Evolutionary conservation across 768 basidiomycete species (phyloP), one percentile per base, ranked within the genome.

Genomic region (Cubamyces lactineus): DNA sequence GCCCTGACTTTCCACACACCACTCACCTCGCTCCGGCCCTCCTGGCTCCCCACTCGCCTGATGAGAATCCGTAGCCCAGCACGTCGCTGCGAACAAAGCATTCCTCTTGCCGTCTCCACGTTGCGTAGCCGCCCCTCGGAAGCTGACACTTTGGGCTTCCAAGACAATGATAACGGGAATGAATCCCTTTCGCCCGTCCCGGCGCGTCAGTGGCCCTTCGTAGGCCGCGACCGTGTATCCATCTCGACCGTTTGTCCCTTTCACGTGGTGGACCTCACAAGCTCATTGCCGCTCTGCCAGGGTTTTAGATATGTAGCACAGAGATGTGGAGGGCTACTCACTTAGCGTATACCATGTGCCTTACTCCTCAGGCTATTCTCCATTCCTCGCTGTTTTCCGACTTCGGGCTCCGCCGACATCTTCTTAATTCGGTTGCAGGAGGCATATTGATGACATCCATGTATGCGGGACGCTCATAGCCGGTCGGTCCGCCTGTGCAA

Each of bases 1-100:
- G 57, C 53, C 62, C 57, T 54, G 53, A 42, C 57, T 64, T 59
- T 45, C 62, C 62, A 55, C 62, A 48, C 59, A 61, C 62, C 47
- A 54, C 56, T 53, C 56, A 49, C 56, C 62, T 50, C 56, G 17
- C 60, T 24, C 52, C 39, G 58, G 40, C 52, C 59, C 11, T 54
- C 52, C 53, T 46, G 45, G 23, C 21, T 28, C 21, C 51, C n/a
- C 41, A 24, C 28, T 48, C 54, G 53, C 47, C 61, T 62, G 61
- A 62, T 56, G 54, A 48, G 40, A 24, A n/a, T 41, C 43, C n/a
- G 26, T 48, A 41, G 23, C 53, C 45, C 40, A 50, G 47, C 54
- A 21, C 15, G 45, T 50, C 39, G 41, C 61, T 23, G 38, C 45
- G 47, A 19, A 51, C 48, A 50, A 56, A 43, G 47, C 16, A 50